Conservation (phyloP, 2,329 filamentous ascomycete species). For the Alternaria infectoria region DNA sequence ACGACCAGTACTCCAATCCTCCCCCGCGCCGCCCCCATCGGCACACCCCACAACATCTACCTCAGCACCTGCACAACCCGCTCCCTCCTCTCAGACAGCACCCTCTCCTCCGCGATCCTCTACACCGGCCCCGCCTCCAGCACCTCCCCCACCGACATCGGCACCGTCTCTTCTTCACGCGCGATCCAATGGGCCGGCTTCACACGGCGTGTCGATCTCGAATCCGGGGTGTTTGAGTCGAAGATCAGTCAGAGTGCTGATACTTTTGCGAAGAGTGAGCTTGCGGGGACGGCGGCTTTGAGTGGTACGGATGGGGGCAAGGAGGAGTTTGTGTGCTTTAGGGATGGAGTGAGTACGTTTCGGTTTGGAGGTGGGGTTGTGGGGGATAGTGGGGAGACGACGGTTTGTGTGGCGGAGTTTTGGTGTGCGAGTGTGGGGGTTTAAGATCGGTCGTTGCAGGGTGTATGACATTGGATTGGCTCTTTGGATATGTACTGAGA, state of each 20-base stretch:
- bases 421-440: constrained; percentile 22
- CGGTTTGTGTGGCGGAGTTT: constrained; percentile 22
- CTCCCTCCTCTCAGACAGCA: constrained; percentile 1
- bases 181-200: constrained; percentile 8
- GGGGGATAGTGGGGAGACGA: background rate
- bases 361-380: constrained; percentile 7
- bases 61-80: constrained; percentile 21
- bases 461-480: no score
- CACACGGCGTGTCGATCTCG: constrained; percentile 5
- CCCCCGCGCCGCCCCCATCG: background rate
- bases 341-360: constrained; percentile 21
- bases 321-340: constrained; percentile 28
- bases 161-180: background rate
- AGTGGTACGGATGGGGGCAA: background rate
- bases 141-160: constrained; percentile 7
- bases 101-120: constrained; percentile 13
- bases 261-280: constrained; percentile 12
- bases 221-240: constrained; percentile 4
- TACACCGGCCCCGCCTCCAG: constrained; percentile 10
- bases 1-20: background rate
- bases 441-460: background rate
- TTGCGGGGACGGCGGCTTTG: constrained; percentile 21
- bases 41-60: constrained; percentile 17
- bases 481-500: no score
- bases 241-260: constrained; percentile 18